These are phyloP conservation scores for Lodderomyces metapsilosis DNA, from an alignment of 1,139 yeast genomes.

Conservation along the genomic window DNA sequence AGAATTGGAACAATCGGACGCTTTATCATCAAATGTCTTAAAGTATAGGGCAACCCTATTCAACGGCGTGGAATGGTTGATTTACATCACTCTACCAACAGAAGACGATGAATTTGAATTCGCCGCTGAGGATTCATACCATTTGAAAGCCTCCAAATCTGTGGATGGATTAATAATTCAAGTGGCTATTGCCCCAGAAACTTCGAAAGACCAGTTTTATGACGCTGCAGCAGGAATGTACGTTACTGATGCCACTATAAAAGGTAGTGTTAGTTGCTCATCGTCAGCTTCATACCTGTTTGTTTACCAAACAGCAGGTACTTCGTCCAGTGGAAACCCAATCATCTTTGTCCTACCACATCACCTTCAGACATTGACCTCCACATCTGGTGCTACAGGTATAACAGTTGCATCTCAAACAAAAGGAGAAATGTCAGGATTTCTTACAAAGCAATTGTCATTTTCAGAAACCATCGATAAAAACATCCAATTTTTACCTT, in stretches of 20 bases:
- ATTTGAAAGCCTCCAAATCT: conserved; percentile 54
- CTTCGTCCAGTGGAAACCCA: conserved; percentile 49
- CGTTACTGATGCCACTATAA: conserved; percentile 32
- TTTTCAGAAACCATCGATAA: conserved; percentile 52
- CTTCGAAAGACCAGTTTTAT: conserved; percentile 37
- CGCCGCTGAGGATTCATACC: conserved; percentile 45
- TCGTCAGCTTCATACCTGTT: conserved; percentile 45
- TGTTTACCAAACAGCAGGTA: conserved; percentile 52
- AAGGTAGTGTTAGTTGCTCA: conserved; percentile 28
- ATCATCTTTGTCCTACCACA: conserved; percentile 73
- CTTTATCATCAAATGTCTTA: conserved; percentile 40
- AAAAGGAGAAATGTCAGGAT: conserved; percentile 68
- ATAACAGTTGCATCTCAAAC: conserved; percentile 55
- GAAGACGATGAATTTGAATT: conserved; percentile 41
- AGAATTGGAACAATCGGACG: conserved; percentile 43
- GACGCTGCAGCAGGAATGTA: conserved; percentile 56
- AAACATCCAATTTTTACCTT: conserved; percentile 60
- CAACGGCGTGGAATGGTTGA: conserved; percentile 41
- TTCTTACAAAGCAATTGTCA: conserved; percentile 46
- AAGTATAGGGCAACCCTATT: conserved; percentile 59
- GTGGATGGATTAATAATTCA: conserved; percentile 40
- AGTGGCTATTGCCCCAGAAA: conserved; percentile 43
- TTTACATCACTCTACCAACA: conserved; percentile 41
- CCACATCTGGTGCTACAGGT: conserved; percentile 42
- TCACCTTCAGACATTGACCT: conserved; percentile 53